Evolutionary conservation across 176 grass and related monocot genomes (phyloP).

Genomic region (Tillandsia fasciculata): DNA sequence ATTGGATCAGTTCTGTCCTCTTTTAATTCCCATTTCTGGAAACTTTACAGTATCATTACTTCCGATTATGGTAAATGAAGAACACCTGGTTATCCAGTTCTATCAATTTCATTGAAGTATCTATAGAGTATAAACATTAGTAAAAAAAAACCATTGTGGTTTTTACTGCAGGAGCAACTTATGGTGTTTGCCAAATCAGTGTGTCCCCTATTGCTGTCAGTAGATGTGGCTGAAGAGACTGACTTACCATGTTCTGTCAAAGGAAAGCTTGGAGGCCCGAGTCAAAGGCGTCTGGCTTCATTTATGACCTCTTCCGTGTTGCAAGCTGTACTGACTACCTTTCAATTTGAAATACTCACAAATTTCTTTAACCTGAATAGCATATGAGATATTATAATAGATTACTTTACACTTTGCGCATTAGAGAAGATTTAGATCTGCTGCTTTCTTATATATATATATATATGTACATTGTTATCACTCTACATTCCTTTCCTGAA

Average conservation of each 20-base stretch:
- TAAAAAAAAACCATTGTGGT: constrained; percentile 16
- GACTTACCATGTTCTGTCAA: constrained; percentile 75
- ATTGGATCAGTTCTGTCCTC: constrained; percentile 16
- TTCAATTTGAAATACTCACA: constrained; percentile 3
- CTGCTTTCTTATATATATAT: too few species aligned
- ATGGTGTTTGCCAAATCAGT: constrained; percentile 40
- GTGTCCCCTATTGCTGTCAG: constrained; percentile 61
- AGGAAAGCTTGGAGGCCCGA: constrained; percentile 88
- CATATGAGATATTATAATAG: neutral
- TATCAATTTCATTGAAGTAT: neutral
- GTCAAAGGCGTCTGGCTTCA: constrained; percentile 63
- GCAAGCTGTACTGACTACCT: constrained; percentile 60
- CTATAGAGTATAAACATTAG: constrained; percentile 6
- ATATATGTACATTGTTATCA: too few species aligned
- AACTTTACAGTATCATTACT: constrained; percentile 35
- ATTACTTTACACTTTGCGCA: neutral
- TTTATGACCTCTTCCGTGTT: constrained; percentile 57
- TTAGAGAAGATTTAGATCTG: too few species aligned
- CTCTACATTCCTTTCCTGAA: too few species aligned
- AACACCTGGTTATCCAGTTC: constrained; percentile 13
- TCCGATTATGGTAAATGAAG: constrained; percentile 47
- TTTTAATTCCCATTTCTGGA: constrained; percentile 24
- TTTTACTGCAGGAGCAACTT: constrained; percentile 52
- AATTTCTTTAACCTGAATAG: neutral
- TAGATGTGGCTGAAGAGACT: constrained; percentile 21